These are phyloP conservation scores for Platanthera zijinensis DNA, from an alignment of 106 monocot genomes.

Conservation along the genomic window DNA sequence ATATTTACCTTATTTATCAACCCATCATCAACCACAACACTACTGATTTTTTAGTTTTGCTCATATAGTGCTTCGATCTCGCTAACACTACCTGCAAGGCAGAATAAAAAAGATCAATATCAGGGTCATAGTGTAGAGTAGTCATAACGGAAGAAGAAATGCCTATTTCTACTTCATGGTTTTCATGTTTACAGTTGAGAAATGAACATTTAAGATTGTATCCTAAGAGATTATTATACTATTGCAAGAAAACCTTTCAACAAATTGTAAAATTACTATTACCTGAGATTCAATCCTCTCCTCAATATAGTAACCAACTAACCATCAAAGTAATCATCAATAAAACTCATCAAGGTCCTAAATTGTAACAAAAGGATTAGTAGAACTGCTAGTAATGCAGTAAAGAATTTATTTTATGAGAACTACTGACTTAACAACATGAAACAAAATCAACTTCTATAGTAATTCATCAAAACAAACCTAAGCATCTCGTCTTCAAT, in stretches of 20 bases:
- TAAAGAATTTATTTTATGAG: not conserved
- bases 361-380: constrained; percentile 9
- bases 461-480: not conserved
- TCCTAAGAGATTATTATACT: not conserved
- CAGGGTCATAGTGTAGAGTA: no score
- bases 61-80: no score
- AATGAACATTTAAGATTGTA: no score
- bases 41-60: no score
- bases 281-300: constrained; percentile 99
- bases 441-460: not conserved
- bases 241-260: not conserved
- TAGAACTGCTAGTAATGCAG: not conserved
- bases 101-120: no score
- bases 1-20: no score
- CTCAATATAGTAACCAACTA: constrained; percentile 90
- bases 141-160: no score
- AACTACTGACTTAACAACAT: not conserved
- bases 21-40: no score
- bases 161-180: no score
- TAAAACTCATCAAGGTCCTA: constrained; percentile 78
- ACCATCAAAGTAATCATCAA: constrained; percentile 94
- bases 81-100: no score
- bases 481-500: not conserved
- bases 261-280: not conserved
- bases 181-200: no score